Conservation (phyloP, 176 grass and related monocot species). For the Oryza longistaminata region DNA sequence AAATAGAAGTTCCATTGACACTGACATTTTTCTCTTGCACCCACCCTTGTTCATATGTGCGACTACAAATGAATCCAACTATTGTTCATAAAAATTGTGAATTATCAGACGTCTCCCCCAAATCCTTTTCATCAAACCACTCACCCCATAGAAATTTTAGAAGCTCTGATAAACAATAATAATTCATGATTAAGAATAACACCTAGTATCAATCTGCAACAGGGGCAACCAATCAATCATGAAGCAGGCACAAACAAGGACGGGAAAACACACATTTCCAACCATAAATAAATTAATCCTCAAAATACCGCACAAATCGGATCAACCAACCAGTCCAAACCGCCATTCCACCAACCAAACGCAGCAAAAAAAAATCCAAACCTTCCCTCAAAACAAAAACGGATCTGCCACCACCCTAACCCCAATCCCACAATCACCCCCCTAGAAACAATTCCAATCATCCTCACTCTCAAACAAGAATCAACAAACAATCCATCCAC, state of each 20-base stretch:
- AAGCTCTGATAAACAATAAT: neutral
- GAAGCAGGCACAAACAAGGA: too few relatives aligned
- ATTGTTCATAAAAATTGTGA: neutral
- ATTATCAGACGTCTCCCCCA: neutral
- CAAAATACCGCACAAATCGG: neutral
- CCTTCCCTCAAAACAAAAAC: constrained; percentile 5
- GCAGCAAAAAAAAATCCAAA: neutral
- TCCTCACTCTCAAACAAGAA: neutral
- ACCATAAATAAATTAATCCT: neutral
- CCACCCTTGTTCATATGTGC: neutral
- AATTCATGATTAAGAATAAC: neutral
- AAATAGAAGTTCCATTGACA: constrained; percentile 31
- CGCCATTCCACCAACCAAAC: constrained; percentile 30
- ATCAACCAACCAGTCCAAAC: neutral
- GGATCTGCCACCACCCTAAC: constrained; percentile 6
- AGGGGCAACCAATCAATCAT: neutral
- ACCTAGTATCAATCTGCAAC: neutral
- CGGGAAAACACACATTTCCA: neutral
- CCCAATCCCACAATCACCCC: neutral
- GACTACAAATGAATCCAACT: neutral
- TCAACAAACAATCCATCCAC: neutral
- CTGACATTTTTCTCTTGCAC: neutral
- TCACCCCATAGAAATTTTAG: neutral
- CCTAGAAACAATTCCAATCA: neutral
- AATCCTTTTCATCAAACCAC: neutral